Base-by-base conservation (phyloP, 164 flowering plant species). In the Magnolia kwangsiensis region DNA sequence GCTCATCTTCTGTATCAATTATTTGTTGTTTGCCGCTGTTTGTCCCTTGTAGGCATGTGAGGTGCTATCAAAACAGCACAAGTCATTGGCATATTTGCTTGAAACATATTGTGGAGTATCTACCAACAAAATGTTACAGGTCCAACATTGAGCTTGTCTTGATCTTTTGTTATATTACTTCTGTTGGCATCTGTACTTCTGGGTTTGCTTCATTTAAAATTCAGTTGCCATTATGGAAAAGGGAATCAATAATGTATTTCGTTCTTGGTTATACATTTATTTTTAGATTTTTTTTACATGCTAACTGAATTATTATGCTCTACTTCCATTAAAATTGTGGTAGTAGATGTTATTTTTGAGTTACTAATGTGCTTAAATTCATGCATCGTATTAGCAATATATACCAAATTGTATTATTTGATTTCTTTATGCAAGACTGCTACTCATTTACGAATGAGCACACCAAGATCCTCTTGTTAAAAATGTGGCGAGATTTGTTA, bases 81-180 rank as follows among this genome's bases (percentile, higher is more conserved):
- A 84, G 77, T 96, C 99, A 64, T 83, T 96, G 70, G 98, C 98
- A 18, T 92, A 90, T 85, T 84, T 96, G 77, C 97, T 96, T 65
- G 97, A 94, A 81, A 86, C 92, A 8, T 92, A 92, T 73, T 92
- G 98, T 77, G 87, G 91, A 72, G 91, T 91, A 24, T 51, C 79
- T 51, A 84, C 94, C 75, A 94, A 96, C 85, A 96, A 96, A 86
- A 66, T 85, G 80, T 83, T 94, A 49, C 99, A 96, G 98, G 99
- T 95, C 77, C 68, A 82, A 18, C 50, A 1, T 78, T 63, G 24
- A 20, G 55, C 14, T 64, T 73, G 10, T 20, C 67, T 29, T 23
- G 11, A 55, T 75, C 61, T 55, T 55, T 55, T 8, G 11, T 37
- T 37, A 37, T 37, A 10, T 55, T 55, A 11, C 61, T 55, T 55